Evolutionary conservation across 2,329 filamentous ascomycete species (phyloP).

Genomic region (Clathrospora elynae): DNA sequence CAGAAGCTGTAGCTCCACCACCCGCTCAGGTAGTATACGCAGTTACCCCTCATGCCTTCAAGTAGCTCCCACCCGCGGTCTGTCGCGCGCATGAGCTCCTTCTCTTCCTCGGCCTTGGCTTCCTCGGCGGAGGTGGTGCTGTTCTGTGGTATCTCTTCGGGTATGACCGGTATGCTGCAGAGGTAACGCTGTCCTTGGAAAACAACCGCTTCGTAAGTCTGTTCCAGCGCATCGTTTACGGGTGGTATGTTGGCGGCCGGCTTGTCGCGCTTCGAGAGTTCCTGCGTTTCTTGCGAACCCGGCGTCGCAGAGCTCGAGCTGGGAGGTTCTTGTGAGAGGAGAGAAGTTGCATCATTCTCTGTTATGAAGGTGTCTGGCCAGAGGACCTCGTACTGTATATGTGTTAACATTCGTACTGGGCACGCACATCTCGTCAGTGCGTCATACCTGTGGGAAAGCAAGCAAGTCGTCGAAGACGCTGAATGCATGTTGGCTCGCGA

Average conservation of each 20-base stretch:
- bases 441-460: slow-evolving; percentile 78
- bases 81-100: slow-evolving; percentile 77
- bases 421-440: neutral
- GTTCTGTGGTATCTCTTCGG: slow-evolving; percentile 57
- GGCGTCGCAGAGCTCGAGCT: slow-evolving; percentile 35
- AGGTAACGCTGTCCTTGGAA: slow-evolving; percentile 74
- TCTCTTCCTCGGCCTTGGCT: slow-evolving; percentile 74
- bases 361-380: slow-evolving; percentile 75
- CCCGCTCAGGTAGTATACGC: slow-evolving; percentile 81
- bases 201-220: slow-evolving; percentile 74
- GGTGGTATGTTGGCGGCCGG: slow-evolving; percentile 18
- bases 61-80: slow-evolving; percentile 80
- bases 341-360: slow-evolving; percentile 68
- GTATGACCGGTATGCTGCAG: slow-evolving; percentile 79
- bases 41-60: slow-evolving; percentile 74
- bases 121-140: slow-evolving; percentile 71
- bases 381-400: slow-evolving; percentile 73
- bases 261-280: slow-evolving; percentile 42
- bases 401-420: slow-evolving; percentile 16
- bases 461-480: slow-evolving; percentile 88
- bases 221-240: slow-evolving; percentile 35
- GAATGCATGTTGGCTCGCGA: slow-evolving; percentile 67
- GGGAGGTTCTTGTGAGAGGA: slow-evolving; percentile 53
- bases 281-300: slow-evolving; percentile 43
- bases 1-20: slow-evolving; percentile 99